A percentile compares a stretch with the other conserved stretches of the same genome.
Conservation (phyloP, 345 rosid species). For the Hypericum perforatum region DNA sequence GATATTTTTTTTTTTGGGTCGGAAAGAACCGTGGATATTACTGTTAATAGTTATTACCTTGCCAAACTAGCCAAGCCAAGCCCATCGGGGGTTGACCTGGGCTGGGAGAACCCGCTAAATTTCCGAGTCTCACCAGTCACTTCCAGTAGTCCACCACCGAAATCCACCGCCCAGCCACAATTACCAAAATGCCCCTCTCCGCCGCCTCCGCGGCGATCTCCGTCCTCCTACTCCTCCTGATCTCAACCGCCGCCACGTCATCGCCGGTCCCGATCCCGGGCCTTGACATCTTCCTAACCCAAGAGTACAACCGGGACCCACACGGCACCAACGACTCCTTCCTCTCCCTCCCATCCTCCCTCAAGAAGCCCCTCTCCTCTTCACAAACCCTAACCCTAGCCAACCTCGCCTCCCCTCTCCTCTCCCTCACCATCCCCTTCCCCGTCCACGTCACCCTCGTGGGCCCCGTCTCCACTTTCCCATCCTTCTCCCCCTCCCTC, state of each 20-base stretch:
- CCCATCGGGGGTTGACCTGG: too few relatives aligned
- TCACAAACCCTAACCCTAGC: not conserved
- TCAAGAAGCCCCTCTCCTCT: slow-evolving; percentile 17
- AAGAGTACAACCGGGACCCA: slow-evolving; percentile 37
- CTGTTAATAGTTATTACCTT: too few relatives aligned
- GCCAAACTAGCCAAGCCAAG: too few relatives aligned
- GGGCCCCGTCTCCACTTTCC: slow-evolving; percentile 16
- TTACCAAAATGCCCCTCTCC: slow-evolving; percentile 14
- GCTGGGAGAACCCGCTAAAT: too few relatives aligned
- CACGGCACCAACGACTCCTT: slow-evolving; percentile 48
- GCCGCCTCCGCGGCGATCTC: not conserved
- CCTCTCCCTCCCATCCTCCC: slow-evolving; percentile 15
- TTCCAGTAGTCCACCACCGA: too few relatives aligned
- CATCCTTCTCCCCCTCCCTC: slow-evolving; percentile 15
- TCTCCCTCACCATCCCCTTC: slow-evolving; percentile 17
- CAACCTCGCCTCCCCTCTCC: not conserved
- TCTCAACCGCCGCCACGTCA: slow-evolving; percentile 1
- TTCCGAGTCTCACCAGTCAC: too few relatives aligned
- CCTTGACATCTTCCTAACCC: slow-evolving; percentile 22
- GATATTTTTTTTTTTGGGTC: too few relatives aligned
- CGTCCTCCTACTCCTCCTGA: slow-evolving; percentile 6
- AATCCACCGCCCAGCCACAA: too few relatives aligned
- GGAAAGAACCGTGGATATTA: too few relatives aligned
- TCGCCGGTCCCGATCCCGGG: slow-evolving; percentile 16
- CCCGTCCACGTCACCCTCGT: slow-evolving; percentile 15